Evolutionary conservation across 2,329 filamentous ascomycete genomes (phyloP), one percentile per base, ranked within the genome.

Genomic region (Neurospora sp.): DNA sequence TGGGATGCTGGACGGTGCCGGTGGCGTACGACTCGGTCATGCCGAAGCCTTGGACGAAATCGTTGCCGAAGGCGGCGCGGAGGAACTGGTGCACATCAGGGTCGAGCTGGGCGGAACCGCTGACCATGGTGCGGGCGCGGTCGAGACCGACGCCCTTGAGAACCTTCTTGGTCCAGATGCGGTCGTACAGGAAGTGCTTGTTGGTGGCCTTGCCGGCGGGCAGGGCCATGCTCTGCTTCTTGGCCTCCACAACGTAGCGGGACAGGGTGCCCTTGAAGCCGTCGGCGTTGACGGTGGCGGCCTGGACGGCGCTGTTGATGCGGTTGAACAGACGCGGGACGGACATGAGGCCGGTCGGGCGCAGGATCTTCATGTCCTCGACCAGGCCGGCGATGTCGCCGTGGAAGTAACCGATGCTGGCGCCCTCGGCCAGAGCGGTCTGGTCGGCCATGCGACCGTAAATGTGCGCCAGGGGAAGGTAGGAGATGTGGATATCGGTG

Each of bases 401-500:
- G 75, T 96, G 92, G 86, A 97, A 99, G 80, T 95, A 99, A 12
- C 95, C 96, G 75, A 97, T 89, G 8, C 88, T 83, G 40, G 87
- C 88, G 69, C 93, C 94, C 68, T 87, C 85, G 76, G 91, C 88
- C 17, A 97, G 83, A 15, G 88, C 87, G 3, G 85, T 83, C 78
- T 96, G 91, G 78, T 99, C 96, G 52, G 89, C 84, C 74, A 97
- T 85, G 69, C 96, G 91, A 73, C 94, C 92, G 79, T 92, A 97
- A 76, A 99, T 98, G 79, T 99, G 96, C 10, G 96, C 96, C 46
- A 97, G 83, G 0, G 96, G 96, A 68, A 99, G 86, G 81, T 98
- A 99, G 0, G 95, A 98, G 70, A 92, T 87, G 74, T 90, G 84
- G 3, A 89, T 82, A 74, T 96, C 91, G 72, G 80, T 80, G 67